phyloP scores from a whole-genome alignment of 176 grass and related monocot species.

The Musa itinerans region DNA sequence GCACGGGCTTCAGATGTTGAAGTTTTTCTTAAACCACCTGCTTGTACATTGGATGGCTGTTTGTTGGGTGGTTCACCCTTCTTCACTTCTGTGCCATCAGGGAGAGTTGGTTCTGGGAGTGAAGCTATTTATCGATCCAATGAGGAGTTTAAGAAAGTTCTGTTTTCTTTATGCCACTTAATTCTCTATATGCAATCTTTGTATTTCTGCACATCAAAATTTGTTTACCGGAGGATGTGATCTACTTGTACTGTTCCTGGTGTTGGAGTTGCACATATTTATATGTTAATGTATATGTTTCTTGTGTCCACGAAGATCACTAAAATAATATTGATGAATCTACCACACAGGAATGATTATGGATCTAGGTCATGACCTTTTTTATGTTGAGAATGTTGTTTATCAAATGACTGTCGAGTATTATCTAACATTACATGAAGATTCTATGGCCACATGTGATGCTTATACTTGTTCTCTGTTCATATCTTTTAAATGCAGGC shows the following conservation, averaged over 20 bases:
- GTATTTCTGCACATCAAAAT: not conserved
- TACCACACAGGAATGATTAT: not conserved
- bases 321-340: constrained; percentile 2
- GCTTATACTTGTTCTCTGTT: no score
- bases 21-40: constrained; percentile 84
- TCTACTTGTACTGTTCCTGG: not conserved
- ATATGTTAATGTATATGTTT: not conserved
- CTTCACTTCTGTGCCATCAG: constrained; percentile 93
- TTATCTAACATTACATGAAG: no score
- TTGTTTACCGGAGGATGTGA: not conserved
- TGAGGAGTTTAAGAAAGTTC: constrained; percentile 90
- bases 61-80: constrained; percentile 81
- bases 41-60: constrained; percentile 61
- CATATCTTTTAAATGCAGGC: constrained; percentile 36
- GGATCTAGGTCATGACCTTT: not conserved
- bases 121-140: constrained; percentile 81
- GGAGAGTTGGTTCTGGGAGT: constrained; percentile 75
- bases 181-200: not conserved
- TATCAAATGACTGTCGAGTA: not conserved
- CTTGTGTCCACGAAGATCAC: not conserved
- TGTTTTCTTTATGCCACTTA: not conserved
- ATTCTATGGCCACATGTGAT: no score
- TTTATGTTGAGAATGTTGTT: not conserved
- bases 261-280: not conserved
- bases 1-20: constrained; percentile 82